Conservation (phyloP, 2,329 filamentous ascomycete species). For the Aspergillus latus region DNA sequence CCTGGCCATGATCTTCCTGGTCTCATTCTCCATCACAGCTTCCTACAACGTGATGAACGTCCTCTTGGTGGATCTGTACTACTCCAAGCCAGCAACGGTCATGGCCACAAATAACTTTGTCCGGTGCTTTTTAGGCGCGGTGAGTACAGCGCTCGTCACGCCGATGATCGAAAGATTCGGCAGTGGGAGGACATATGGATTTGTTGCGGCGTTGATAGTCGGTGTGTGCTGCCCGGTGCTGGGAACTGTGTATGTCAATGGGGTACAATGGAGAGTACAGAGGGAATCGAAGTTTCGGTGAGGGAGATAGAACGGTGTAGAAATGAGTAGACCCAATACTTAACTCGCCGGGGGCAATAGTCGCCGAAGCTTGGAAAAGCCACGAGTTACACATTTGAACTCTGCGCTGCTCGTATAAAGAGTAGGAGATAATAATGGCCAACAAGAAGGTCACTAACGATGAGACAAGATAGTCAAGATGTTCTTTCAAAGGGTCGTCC, state of each 20-base stretch:
- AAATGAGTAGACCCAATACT: neutral
- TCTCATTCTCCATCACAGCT: constrained; percentile 39
- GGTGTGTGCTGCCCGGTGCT: constrained; percentile 19
- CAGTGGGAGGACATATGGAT: constrained; percentile 20
- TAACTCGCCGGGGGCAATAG: constrained; percentile 6
- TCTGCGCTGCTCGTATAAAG: constrained; percentile 4
- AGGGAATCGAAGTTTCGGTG: neutral
- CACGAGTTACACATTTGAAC: constrained; percentile 6
- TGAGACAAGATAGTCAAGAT: neutral
- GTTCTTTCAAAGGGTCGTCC: neutral
- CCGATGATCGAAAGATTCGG: constrained; percentile 23
- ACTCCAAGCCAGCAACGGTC: constrained; percentile 30
- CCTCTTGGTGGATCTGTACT: constrained; percentile 46
- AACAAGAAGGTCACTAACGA: neutral
- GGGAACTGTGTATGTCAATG: constrained; percentile 20
- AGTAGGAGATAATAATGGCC: neutral
- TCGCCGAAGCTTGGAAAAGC: constrained; percentile 2
- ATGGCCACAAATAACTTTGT: constrained; percentile 38
- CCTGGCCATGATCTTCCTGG: constrained; percentile 34
- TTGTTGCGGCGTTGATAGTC: constrained; percentile 17
- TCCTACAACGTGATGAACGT: constrained; percentile 47
- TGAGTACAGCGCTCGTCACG: constrained; percentile 26
- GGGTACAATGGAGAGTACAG: constrained; percentile 22
- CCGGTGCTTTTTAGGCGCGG: constrained; percentile 34
- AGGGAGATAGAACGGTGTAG: neutral